Evolutionary conservation across 2,329 filamentous ascomycete species (phyloP).

Genomic region (Polytolypa hystricis): DNA sequence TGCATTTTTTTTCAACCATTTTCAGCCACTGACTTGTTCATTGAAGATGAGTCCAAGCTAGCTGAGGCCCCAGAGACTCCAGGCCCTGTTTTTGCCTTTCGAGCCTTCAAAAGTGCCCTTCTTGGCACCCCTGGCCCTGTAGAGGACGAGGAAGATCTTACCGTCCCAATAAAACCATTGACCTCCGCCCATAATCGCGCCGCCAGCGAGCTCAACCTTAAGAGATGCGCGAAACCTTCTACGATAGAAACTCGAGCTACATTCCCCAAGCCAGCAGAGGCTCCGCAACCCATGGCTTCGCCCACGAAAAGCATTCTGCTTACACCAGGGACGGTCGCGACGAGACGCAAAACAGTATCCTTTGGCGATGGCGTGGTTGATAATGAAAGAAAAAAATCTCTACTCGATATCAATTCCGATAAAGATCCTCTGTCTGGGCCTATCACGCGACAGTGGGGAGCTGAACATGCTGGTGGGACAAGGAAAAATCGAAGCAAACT

Average conservation of each 20-base stretch:
- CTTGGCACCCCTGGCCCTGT: constrained; percentile 49
- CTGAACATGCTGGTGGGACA: constrained; percentile 2
- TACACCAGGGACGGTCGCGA: constrained; percentile 48
- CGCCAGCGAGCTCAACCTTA: constrained; percentile 6
- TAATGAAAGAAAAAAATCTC: constrained; percentile 42
- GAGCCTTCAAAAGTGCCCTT: constrained; percentile 48
- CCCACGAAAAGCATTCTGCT: constrained; percentile 54
- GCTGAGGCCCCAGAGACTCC: constrained; percentile 52
- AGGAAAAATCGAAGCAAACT: constrained; percentile 27
- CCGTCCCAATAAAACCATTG: constrained; percentile 11
- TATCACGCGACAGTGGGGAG: constrained; percentile 26
- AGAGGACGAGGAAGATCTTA: constrained; percentile 16
- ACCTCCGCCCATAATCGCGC: constrained; percentile 10
- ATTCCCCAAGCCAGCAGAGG: constrained; percentile 8
- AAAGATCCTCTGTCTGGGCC: constrained; percentile 35
- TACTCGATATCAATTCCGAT: constrained; percentile 33
- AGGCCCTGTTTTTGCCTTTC: constrained; percentile 55
- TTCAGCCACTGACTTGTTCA: constrained; percentile 5
- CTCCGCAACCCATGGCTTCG: constrained; percentile 29
- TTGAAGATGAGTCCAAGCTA: constrained; percentile 14
- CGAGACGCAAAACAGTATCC: constrained; percentile 49
- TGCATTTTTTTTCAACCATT: constrained; percentile 1
- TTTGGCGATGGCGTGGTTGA: constrained; percentile 48
- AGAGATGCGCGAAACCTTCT: constrained; percentile 13
- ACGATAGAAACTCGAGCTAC: constrained; percentile 7